A percentile compares a stretch with the other conserved stretches of the same genome.
Evolutionary conservation across 2,329 filamentous ascomycete species (phyloP).

Genomic region (Epichloe sibirici): DNA sequence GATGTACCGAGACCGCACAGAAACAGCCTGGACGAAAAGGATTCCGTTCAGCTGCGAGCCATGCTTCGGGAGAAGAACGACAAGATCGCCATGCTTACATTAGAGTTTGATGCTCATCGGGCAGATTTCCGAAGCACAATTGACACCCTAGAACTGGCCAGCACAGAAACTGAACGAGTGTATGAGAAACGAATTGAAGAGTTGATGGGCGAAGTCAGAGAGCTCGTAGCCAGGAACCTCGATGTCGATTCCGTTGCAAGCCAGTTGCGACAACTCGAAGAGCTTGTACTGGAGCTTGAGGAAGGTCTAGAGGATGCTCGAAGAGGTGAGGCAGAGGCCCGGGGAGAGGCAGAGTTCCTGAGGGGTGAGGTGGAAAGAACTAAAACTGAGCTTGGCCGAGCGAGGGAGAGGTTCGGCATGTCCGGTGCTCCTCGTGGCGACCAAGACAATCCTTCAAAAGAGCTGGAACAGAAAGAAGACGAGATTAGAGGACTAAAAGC

Average conservation of each 20-base stretch:
- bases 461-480: constrained; percentile 88
- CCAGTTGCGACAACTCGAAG: constrained; percentile 90
- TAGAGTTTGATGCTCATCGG: constrained; percentile 87
- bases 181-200: constrained; percentile 90
- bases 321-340: constrained; percentile 85
- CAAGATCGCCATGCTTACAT: constrained; percentile 82
- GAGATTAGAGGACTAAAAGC: constrained; percentile 95
- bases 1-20: constrained; percentile 29
- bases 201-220: constrained; percentile 69
- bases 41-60: constrained; percentile 65
- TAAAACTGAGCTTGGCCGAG: constrained; percentile 73
- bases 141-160: constrained; percentile 89
- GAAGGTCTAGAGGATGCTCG: constrained; percentile 92
- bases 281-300: constrained; percentile 91
- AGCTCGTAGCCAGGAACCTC: constrained; percentile 68
- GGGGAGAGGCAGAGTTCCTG: constrained; percentile 91
- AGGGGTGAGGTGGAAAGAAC: constrained; percentile 90
- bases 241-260: constrained; percentile 85
- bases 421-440: constrained; percentile 28
- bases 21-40: constrained; percentile 51
- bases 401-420: constrained; percentile 61
- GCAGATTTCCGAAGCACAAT: constrained; percentile 96
- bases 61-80: constrained; percentile 91
- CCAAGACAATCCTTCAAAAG: constrained; percentile 46
- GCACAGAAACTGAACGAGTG: constrained; percentile 87